Conservation (phyloP, 495 filamentous ascomycete species). For the Neurospora pannonica region DNA sequence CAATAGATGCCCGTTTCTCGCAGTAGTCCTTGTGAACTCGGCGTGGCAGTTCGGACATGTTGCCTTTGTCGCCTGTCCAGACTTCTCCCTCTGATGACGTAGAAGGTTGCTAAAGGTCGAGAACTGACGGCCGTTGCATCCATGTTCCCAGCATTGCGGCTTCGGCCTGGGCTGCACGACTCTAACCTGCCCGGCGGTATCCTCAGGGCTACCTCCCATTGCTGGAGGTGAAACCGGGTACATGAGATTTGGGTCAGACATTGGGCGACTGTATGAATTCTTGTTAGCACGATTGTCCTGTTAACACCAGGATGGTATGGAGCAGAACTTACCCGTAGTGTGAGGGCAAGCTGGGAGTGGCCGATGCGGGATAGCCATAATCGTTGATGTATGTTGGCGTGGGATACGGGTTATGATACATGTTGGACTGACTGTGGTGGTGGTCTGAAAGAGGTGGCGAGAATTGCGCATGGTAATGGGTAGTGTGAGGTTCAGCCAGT, state of each 20-base stretch:
- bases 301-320: not conserved
- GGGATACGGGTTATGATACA: constrained; percentile 25
- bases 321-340: constrained; percentile 32
- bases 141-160: constrained; percentile 93
- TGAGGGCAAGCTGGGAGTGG: constrained; percentile 29
- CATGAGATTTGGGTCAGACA: constrained; percentile 33
- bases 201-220: constrained; percentile 20
- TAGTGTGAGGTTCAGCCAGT: constrained; percentile 32
- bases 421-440: constrained; percentile 21
- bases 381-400: constrained; percentile 22
- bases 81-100: constrained; percentile 88
- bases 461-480: constrained; percentile 35
- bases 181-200: constrained; percentile 45
- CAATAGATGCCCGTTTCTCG: constrained; percentile 76
- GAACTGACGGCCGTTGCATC: constrained; percentile 88
- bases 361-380: constrained; percentile 31
- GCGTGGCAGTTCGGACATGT: constrained; percentile 81
- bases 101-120: constrained; percentile 93
- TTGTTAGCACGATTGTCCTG: constrained; percentile 9
- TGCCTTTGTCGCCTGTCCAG: constrained; percentile 76
- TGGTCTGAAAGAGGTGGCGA: constrained; percentile 31
- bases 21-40: constrained; percentile 85
- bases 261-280: constrained; percentile 19
- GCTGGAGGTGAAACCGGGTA: constrained; percentile 28
- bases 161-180: constrained; percentile 70